These are phyloP conservation scores for Aspergillus sp. DNA, from an alignment of 2,329 filamentous ascomycete species.

Conservation along the genomic window DNA sequence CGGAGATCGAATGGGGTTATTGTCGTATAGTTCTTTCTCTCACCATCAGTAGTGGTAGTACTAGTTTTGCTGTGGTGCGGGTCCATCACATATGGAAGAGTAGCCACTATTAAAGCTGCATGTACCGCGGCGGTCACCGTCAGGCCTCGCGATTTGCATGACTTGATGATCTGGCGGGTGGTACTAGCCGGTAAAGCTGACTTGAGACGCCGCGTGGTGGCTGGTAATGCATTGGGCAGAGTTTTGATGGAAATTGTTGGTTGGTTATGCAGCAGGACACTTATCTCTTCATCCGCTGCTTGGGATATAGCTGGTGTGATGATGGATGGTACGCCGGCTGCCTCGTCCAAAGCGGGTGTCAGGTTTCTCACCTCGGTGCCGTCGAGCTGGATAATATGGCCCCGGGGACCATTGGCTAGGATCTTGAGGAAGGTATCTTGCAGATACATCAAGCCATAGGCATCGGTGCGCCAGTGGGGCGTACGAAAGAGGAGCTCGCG, in stretches of 20 bases:
- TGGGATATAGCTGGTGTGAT: no score
- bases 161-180: not conserved
- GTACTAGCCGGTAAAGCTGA: not conserved
- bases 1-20: not conserved
- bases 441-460: not conserved
- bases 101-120: not conserved
- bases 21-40: not conserved
- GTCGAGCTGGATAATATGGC: not conserved
- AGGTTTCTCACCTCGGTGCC: not conserved
- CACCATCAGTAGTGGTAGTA: no score
- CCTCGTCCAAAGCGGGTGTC: constrained; percentile 57
- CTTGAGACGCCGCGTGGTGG: not conserved
- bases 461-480: not conserved
- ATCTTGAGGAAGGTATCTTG: not conserved
- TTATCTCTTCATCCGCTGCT: no score
- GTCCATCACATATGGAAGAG: not conserved
- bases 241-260: not conserved
- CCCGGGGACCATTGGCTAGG: not conserved
- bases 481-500: not conserved
- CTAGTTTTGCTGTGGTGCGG: no score
- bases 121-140: not conserved
- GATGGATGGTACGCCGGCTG: no score
- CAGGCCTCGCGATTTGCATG: not conserved
- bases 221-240: not conserved
- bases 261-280: no score